Conservation (phyloP, 306 rosid species). For the Purshia tridentata region DNA sequence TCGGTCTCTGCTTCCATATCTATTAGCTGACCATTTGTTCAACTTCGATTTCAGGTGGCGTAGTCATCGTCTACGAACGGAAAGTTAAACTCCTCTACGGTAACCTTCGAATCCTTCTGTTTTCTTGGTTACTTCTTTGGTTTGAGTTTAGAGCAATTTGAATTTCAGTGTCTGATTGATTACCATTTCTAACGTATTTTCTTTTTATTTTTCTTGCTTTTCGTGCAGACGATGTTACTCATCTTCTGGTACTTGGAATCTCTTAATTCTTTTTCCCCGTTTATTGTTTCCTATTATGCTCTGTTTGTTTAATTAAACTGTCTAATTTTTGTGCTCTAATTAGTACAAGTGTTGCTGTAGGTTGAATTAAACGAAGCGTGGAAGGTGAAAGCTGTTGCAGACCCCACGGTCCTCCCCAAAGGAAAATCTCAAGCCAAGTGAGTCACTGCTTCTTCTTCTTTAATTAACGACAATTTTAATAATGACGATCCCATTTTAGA, state of each 20-base stretch:
- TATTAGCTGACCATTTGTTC: not conserved
- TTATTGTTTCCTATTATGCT: not conserved
- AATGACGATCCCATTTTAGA: not conserved
- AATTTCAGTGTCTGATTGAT: not conserved
- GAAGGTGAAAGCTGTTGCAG: conserved; percentile 59
- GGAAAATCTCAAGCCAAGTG: conserved; percentile 81
- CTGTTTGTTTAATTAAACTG: not conserved
- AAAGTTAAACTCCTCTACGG: conserved; percentile 83
- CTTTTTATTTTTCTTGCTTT: conserved; percentile 12
- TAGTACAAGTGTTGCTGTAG: conserved; percentile 24
- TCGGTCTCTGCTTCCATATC: not conserved
- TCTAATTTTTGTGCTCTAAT: not conserved
- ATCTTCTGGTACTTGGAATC: conserved; percentile 56
- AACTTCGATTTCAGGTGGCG: conserved; percentile 60
- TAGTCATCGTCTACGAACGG: conserved; percentile 82
- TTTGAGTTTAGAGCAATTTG: conserved; percentile 9
- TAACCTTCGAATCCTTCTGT: conserved; percentile 17
- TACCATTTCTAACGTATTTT: conserved; percentile 5
- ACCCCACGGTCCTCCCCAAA: conserved; percentile 65
- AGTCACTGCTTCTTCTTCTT: conserved; percentile 11
- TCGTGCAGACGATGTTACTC: conserved; percentile 77
- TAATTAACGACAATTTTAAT: not conserved
- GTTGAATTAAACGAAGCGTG: conserved; percentile 78
- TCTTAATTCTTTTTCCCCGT: not conserved
- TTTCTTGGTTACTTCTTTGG: not conserved